Base-by-base conservation (phyloP, 2,329 filamentous ascomycete species). In the Aspergillus pseudoviridinutans region DNA sequence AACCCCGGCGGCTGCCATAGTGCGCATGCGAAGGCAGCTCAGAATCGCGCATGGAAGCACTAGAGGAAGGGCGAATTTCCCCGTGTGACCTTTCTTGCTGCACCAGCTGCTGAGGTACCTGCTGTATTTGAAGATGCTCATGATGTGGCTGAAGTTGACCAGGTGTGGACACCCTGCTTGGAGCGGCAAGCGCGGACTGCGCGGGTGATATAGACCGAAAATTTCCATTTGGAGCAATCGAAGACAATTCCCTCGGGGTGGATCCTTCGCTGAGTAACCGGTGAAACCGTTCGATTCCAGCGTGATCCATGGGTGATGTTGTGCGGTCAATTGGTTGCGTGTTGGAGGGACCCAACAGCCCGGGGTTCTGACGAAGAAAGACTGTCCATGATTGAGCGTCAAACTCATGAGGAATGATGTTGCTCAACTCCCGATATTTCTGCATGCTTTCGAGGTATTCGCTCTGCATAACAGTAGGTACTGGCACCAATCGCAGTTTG, bases 401-500 rank as follows among this genome's bases (percentile, higher is more conserved):
- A 65, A 87, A 84, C 24, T 82, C 83, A 61, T 80, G 78, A 3
- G 84, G 82, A 59, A 84, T 80, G 28, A 80, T 73, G 61, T 81
- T 81, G 71, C 82, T 87, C 55, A 84, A 67, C 62, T 82, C 83
- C 47, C 83, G 80, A 63, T 86, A 83, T 58, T 79, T 82, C 63
- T 84, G 83, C 80, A 86, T 84, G 60, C 78, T 85, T 63, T 81
- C 81, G 46, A 83, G 70, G 64, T 85, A 86, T 73, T 87, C 83
- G 61, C 78, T 83, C 70, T 86, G 83, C 61, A 83, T 73, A 32
- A 81, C 82, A 53, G 84, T 89, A 20, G 87, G 82, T 38, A 96
- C 87, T 17, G 88, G 88, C 1, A 92, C 88, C 56, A 99, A 81
- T 70, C 91, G 92, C 60, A 99, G 81, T 73, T 89, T 96, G 63